Evolutionary conservation across 2,329 filamentous ascomycete species (phyloP).

Genomic region (Ophiostoma quercus): DNA sequence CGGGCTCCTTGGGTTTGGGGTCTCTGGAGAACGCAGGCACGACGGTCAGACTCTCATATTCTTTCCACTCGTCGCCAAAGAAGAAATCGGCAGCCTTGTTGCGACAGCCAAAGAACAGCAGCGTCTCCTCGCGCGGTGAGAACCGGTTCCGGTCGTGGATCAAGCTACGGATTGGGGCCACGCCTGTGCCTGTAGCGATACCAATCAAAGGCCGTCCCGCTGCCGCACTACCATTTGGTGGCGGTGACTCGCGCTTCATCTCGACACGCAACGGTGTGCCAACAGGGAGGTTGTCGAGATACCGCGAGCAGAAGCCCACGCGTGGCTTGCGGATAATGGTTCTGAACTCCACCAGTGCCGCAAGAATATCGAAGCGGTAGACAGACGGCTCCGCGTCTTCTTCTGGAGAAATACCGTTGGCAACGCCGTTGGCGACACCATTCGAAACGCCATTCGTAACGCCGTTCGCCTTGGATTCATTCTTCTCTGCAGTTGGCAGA

Average conservation of each 20-base stretch:
- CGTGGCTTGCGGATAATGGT: constrained; percentile 80
- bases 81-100: constrained; percentile 72
- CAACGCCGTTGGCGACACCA: neutral
- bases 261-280: constrained; percentile 57
- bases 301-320: constrained; percentile 84
- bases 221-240: constrained; percentile 39
- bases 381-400: neutral
- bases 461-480: neutral
- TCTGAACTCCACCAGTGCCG: constrained; percentile 86
- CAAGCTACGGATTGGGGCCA: constrained; percentile 77
- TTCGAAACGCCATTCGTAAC: neutral
- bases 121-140: constrained; percentile 32
- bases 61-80: constrained; percentile 70
- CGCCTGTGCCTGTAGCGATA: constrained; percentile 78
- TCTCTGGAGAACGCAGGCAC: constrained; percentile 48
- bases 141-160: constrained; percentile 62
- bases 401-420: neutral
- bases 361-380: constrained; percentile 59
- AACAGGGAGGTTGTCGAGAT: constrained; percentile 61
- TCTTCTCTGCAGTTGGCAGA: neutral
- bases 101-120: constrained; percentile 82
- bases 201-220: constrained; percentile 60
- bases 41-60: constrained; percentile 32
- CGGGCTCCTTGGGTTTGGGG: constrained; percentile 24
- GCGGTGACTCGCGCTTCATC: constrained; percentile 47